Evolutionary conservation across 2,329 filamentous ascomycete species (phyloP), one percentile per base, ranked within the genome.

Genomic region (Eutypa lata): DNA sequence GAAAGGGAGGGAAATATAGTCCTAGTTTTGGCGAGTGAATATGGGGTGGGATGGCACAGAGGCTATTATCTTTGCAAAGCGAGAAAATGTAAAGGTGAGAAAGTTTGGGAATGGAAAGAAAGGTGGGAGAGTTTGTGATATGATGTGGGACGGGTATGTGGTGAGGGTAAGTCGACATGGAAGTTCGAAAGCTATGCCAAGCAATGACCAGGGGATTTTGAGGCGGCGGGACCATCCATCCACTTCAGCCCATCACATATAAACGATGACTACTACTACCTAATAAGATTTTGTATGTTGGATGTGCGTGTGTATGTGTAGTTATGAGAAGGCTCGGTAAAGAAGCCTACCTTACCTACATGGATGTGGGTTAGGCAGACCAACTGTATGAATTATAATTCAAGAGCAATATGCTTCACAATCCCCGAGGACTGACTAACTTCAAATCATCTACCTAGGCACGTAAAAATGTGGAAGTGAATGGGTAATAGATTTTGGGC

Each of bases 91-190:
- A 51, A 57, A 55, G 50, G 56, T 49, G 56, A 49, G 33, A 44
- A 53, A 44, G 57, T 55, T 46, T 55, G 51, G 46, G 50, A 52
- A 48, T 35, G 53, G 53, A 59, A 38, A 16, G 56, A 51, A 59
- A 59, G 56, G 57, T 61, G 56, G 57, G 56, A 61, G 55, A 61
- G 53, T 55, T 61, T 56, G 58, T 55, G 57, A 52, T 45, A 45
- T 54, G 57, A 57, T 60, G 58, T 57, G 59, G 57, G 57, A 59
- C 54, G 51, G 57, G 54, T 28, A 52, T 26, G 28, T 45, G 37
- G 24, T 38, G 24, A 52, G 35, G 37, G 38, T 40, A 47, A 38
- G 50, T 26, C 42, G 42, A 45, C 42, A 45, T 45, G 42, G 42
- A 45, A 45, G 42, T 45, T 45, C 42, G 22, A 45, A 28, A 45